These are phyloP conservation scores for Roridomyces roridus DNA, from an alignment of 768 basidiomycete species.

Conservation along the genomic window DNA sequence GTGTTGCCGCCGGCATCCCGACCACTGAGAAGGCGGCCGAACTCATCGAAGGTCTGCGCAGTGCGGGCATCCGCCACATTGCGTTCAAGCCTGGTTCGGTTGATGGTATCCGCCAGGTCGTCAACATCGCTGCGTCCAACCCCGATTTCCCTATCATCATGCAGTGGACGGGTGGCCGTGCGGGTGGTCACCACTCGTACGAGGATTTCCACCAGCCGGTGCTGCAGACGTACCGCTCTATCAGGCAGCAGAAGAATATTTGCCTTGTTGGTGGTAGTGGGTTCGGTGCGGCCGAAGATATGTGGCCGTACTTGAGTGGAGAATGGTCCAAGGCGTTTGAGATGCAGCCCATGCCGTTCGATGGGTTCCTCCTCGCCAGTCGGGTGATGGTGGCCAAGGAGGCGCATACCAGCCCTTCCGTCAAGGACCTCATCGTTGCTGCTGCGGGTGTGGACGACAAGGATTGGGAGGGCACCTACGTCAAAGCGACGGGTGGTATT, in stretches of 20 bases:
- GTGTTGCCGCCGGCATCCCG: slow-evolving; percentile 97
- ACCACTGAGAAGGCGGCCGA: slow-evolving; percentile 96
- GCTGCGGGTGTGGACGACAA: slow-evolving; percentile 91
- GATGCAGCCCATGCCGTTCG: slow-evolving; percentile 96
- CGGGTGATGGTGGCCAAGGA: slow-evolving; percentile 99
- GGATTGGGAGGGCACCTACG: slow-evolving; percentile 94
- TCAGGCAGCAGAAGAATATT: slow-evolving; percentile 90
- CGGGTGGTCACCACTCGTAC: slow-evolving; percentile 97
- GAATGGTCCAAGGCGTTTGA: slow-evolving; percentile 91
- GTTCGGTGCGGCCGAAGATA: slow-evolving; percentile 92
- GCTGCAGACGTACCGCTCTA: slow-evolving; percentile 85
- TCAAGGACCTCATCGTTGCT: slow-evolving; percentile 96
- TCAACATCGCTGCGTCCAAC: slow-evolving; percentile 93
- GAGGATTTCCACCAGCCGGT: slow-evolving; percentile 99
- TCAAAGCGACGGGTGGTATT: slow-evolving; percentile 93
- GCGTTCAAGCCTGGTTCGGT: slow-evolving; percentile 98
- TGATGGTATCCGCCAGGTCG: slow-evolving; percentile 96
- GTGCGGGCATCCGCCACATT: slow-evolving; percentile 92
- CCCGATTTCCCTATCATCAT: slow-evolving; percentile 97
- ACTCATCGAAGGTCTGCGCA: slow-evolving; percentile 85
- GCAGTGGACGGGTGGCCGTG: slow-evolving; percentile 99
- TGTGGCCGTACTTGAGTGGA: slow-evolving; percentile 96
- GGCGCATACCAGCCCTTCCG: slow-evolving; percentile 91
- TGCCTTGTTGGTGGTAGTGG: slow-evolving; percentile 93
- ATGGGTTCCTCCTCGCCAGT: slow-evolving; percentile 94